A percentile compares a stretch with the other conserved stretches of the same genome.
These are phyloP conservation scores for Rosa chinensis DNA, from an alignment of 306 rosid species.

Conservation along the genomic window DNA sequence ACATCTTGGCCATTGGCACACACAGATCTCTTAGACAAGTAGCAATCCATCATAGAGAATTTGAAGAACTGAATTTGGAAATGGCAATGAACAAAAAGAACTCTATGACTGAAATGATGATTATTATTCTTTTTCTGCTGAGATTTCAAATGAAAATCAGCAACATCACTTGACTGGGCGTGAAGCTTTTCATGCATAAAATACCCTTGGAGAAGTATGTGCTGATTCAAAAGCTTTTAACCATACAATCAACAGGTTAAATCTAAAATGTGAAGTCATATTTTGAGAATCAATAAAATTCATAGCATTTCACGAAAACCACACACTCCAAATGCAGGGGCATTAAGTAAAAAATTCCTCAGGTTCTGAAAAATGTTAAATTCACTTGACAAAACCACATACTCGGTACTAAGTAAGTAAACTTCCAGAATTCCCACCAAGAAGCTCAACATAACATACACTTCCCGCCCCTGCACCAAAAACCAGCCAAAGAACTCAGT, in stretches of 20 bases:
- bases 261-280: not conserved
- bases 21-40: not conserved
- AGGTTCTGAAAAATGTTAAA: not conserved
- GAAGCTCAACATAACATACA: slow-evolving; percentile 83
- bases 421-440: slow-evolving; percentile 33
- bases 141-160: not conserved
- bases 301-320: not conserved
- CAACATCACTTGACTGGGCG: not conserved
- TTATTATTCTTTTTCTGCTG: not conserved
- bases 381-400: slow-evolving; percentile 1
- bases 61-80: not conserved
- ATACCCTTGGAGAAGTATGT: not conserved
- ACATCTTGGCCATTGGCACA: not conserved
- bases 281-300: not conserved
- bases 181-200: not conserved
- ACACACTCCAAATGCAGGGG: not conserved
- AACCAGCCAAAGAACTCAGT: slow-evolving; percentile 14
- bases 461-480: slow-evolving; percentile 83
- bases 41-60: too few species aligned
- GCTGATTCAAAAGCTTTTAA: not conserved
- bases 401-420: not conserved
- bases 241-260: not conserved
- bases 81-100: not conserved
- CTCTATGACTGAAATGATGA: not conserved
- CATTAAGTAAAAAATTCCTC: not conserved